Percentiles rank a stretch among this genome's conserved stretches.
Conservation (phyloP, 768 basidiomycete species). For the Suillus sp. region DNA sequence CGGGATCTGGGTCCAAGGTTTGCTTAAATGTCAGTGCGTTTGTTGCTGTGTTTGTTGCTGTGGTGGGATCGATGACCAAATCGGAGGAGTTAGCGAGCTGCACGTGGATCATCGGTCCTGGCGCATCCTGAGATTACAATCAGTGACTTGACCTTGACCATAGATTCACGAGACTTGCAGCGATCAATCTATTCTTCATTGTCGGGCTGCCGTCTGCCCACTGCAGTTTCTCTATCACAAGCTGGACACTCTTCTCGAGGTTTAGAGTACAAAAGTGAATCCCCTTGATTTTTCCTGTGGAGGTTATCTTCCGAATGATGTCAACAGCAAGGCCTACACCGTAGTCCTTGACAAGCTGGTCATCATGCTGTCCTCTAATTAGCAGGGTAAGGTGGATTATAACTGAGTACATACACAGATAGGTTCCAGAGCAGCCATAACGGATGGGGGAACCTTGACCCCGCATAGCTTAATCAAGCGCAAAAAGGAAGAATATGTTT, state of each 20-base stretch:
- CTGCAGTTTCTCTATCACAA: conserved; percentile 75
- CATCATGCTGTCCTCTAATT: conserved; percentile 69
- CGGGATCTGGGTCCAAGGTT: conserved; percentile 55
- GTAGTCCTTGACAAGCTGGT: conserved; percentile 91
- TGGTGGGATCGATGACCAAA: conserved; percentile 62
- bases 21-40: conserved; percentile 53
- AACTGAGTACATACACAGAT: conserved; percentile 62
- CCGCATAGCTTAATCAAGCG: conserved; percentile 90
- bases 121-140: conserved; percentile 40
- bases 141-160: conserved; percentile 6
- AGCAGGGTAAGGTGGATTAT: not conserved
- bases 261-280: conserved; percentile 97
- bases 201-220: conserved; percentile 60
- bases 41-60: conserved; percentile 64
- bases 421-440: conserved; percentile 67
- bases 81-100: conserved; percentile 34
- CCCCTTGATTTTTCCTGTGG: conserved; percentile 61
- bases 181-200: conserved; percentile 65
- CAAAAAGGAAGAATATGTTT: conserved; percentile 92
- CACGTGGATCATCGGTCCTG: conserved; percentile 35
- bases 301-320: conserved; percentile 67
- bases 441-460: conserved; percentile 65
- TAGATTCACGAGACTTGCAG: conserved; percentile 40
- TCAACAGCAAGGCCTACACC: conserved; percentile 85
- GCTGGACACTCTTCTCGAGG: conserved; percentile 91